Conservation (phyloP, 2,329 filamentous ascomycete species). For the Cladorrhinum sp. region DNA sequence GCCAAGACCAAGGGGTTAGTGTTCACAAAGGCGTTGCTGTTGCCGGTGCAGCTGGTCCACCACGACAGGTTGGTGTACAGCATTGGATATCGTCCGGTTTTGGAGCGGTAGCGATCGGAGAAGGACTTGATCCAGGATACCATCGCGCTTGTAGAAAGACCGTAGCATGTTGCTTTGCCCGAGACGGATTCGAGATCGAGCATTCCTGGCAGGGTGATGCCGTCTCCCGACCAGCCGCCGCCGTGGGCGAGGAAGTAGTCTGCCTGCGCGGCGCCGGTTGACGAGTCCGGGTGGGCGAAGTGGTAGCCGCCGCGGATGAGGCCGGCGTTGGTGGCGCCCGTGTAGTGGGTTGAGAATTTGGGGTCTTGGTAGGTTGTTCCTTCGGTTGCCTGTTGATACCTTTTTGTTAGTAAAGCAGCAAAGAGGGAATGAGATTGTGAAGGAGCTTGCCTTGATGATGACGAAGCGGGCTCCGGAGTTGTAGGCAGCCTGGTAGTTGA, state of each 20-base stretch:
- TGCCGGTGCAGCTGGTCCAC: conserved; percentile 53
- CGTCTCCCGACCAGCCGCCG: conserved; percentile 52
- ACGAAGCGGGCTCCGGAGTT: conserved; percentile 41
- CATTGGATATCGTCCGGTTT: conserved; percentile 48
- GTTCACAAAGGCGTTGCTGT: conserved; percentile 42
- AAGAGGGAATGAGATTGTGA: background rate
- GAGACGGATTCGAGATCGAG: conserved; percentile 50
- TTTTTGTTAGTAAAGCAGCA: background rate
- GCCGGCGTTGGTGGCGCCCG: conserved; percentile 46
- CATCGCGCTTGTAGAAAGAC: conserved; percentile 44
- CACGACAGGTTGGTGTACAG: conserved; percentile 52
- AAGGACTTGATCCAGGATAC: conserved; percentile 53
- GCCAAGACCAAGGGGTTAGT: conserved; percentile 49
- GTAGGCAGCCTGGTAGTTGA: conserved; percentile 39
- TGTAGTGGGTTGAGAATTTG: conserved; percentile 49
- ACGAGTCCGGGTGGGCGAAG: conserved; percentile 47
- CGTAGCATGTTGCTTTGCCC: conserved; percentile 41
- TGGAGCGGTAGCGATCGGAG: conserved; percentile 46
- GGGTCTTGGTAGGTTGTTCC: conserved; percentile 45
- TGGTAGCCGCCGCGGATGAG: conserved; percentile 56
- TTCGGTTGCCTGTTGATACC: conserved; percentile 48
- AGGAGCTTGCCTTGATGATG: conserved; percentile 40
- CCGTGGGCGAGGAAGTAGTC: conserved; percentile 51
- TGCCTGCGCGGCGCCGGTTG: conserved; percentile 47
- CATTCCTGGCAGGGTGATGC: conserved; percentile 55